Evolutionary conservation across 2,329 filamentous ascomycete genomes (phyloP).

Genomic region (Pestalotiopsis sp.): DNA sequence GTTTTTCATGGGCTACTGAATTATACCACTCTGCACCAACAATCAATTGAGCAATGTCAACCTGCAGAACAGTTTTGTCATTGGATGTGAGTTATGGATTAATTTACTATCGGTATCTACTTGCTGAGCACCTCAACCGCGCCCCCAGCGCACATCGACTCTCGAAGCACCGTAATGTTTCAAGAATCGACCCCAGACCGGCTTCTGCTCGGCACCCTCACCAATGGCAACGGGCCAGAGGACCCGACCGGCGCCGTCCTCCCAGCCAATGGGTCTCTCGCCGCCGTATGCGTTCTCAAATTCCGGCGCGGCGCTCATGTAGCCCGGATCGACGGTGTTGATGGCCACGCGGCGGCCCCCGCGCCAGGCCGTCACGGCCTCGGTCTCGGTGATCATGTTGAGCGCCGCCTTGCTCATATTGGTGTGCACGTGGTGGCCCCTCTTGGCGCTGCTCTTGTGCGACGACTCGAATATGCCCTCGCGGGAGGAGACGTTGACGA

Average conservation of each 20-base stretch:
- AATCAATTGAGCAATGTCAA: too few species aligned
- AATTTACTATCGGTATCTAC: too few species aligned
- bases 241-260: conserved; percentile 37
- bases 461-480: conserved; percentile 34
- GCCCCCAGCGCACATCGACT: conserved; percentile 10
- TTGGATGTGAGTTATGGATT: too few species aligned
- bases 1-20: neutral
- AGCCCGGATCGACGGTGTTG: conserved; percentile 40
- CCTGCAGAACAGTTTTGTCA: too few species aligned
- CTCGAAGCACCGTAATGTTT: conserved; percentile 9
- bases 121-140: neutral
- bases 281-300: conserved; percentile 22
- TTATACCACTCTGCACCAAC: neutral
- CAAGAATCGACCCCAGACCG: conserved; percentile 9
- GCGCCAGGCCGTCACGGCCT: conserved; percentile 31
- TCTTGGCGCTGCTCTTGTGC: conserved; percentile 22
- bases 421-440: conserved; percentile 37
- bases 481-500: conserved; percentile 36
- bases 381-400: conserved; percentile 42
- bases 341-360: conserved; percentile 30
- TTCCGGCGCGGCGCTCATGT: conserved; percentile 38
- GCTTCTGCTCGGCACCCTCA: neutral
- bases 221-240: conserved; percentile 33
- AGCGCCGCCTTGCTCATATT: conserved; percentile 42
- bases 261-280: conserved; percentile 36